Conservation (phyloP, 768 basidiomycete species). For the Trametes cingulata region DNA sequence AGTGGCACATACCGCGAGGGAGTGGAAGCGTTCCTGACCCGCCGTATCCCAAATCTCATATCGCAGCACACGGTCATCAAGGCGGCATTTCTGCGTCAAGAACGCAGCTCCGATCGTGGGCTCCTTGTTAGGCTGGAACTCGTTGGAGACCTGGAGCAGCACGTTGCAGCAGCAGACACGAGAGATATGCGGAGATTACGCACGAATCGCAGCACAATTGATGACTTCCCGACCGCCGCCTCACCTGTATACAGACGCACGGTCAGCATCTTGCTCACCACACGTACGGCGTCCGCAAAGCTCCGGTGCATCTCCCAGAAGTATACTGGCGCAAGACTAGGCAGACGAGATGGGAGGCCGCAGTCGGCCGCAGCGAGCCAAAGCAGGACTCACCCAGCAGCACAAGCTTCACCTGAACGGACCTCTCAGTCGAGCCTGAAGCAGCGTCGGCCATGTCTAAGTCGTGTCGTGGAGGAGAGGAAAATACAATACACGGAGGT, state of each 20-base stretch:
- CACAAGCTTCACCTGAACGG: conserved; percentile 97
- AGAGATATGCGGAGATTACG: conserved; percentile 32
- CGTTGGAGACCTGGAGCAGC: conserved; percentile 76
- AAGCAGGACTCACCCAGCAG: conserved; percentile 68
- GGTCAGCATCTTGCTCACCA: not conserved
- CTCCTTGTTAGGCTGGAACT: conserved; percentile 98
- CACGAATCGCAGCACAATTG: conserved; percentile 96
- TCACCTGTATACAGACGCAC: conserved; percentile 60
- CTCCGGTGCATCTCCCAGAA: too few relatives aligned
- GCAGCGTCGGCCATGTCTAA: conserved; percentile 69
- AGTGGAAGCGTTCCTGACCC: conserved; percentile 96
- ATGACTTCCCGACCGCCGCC: conserved; percentile 98
- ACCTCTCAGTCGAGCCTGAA: conserved; percentile 78
- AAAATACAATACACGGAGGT: conserved; percentile 25
- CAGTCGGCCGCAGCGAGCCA: not conserved
- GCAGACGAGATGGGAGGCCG: conserved; percentile 3
- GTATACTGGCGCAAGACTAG: not conserved
- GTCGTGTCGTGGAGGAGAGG: conserved; percentile 4
- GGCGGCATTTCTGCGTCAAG: conserved; percentile 90
- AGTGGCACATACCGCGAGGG: conserved; percentile 72
- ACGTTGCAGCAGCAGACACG: not conserved
- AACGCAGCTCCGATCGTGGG: conserved; percentile 98
- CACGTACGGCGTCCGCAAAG: too few relatives aligned
- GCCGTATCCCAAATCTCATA: conserved; percentile 99
- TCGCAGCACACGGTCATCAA: conserved; percentile 90